These are phyloP conservation scores for Butyriboletus loyo DNA, from an alignment of 768 basidiomycete genomes.

Conservation along the genomic window DNA sequence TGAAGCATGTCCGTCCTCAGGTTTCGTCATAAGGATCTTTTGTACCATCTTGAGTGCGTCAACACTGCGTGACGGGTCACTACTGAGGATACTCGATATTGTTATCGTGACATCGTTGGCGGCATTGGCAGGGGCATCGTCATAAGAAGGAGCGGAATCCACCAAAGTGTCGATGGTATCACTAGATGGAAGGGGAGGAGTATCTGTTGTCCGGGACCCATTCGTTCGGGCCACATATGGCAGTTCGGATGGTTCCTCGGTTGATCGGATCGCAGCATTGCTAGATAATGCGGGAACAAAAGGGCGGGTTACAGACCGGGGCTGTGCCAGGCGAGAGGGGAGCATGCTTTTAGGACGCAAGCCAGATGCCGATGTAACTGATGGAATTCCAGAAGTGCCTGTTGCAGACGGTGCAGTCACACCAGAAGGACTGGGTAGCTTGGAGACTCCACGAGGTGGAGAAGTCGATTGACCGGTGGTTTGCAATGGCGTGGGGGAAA, in stretches of 20 bases:
- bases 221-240: constrained; percentile 25
- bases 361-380: constrained; percentile 36
- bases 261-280: constrained; percentile 19
- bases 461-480: constrained; percentile 47
- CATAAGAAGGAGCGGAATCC: constrained; percentile 28
- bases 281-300: constrained; percentile 17
- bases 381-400: constrained; percentile 27
- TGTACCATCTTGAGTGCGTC: constrained; percentile 94
- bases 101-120: constrained; percentile 70
- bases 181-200: constrained; percentile 18
- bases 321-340: constrained; percentile 72
- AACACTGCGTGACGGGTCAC: constrained; percentile 80
- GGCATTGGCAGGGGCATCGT: constrained; percentile 13
- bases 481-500: constrained; percentile 37
- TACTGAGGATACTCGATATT: constrained; percentile 87
- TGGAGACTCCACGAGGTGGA: constrained; percentile 42
- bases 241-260: constrained; percentile 31
- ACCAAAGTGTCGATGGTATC: constrained; percentile 35
- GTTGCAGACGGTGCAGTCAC: constrained; percentile 7
- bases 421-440: constrained; percentile 36
- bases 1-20: constrained; percentile 67
- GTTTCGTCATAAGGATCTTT: constrained; percentile 72
- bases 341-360: constrained; percentile 63
- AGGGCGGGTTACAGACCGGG: constrained; percentile 45
- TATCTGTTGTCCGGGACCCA: constrained; percentile 12